Conservation (phyloP, 169 alveolate genomes). For the Plasmodium berghei region DNA sequence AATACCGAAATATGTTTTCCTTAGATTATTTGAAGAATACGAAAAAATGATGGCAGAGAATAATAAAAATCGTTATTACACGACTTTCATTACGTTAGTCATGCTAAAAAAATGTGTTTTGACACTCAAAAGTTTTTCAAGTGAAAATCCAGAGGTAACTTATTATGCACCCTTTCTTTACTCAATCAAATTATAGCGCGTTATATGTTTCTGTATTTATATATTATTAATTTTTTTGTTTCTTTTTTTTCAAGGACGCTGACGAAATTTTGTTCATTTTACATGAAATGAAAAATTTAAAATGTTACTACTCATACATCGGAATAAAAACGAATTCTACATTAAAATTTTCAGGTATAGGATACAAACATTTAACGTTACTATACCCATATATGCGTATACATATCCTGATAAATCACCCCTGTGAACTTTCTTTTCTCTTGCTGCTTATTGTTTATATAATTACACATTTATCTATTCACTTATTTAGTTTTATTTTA, state of each 20-base stretch:
- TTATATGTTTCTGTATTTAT: not conserved
- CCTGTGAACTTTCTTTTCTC: not conserved
- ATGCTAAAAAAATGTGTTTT: slow-evolving; percentile 72
- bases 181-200: not conserved
- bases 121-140: slow-evolving; percentile 54
- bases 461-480: not conserved
- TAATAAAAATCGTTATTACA: slow-evolving; percentile 46
- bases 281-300: slow-evolving; percentile 66
- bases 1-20: not conserved
- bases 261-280: slow-evolving; percentile 71
- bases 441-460: not conserved
- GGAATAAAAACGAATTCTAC: slow-evolving; percentile 24
- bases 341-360: slow-evolving; percentile 41
- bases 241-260: slow-evolving; percentile 7
- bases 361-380: not conserved
- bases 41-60: slow-evolving; percentile 64
- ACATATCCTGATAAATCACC: not conserved
- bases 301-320: slow-evolving; percentile 51
- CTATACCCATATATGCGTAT: not conserved
- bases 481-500: not conserved
- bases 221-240: slow-evolving; percentile 11
- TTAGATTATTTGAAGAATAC: slow-evolving; percentile 68
- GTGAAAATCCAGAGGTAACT: slow-evolving; percentile 60
- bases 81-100: slow-evolving; percentile 51
- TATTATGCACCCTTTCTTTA: not conserved